Conservation (phyloP, 1,139 yeast genomes). For the Taiozyma sp. region DNA sequence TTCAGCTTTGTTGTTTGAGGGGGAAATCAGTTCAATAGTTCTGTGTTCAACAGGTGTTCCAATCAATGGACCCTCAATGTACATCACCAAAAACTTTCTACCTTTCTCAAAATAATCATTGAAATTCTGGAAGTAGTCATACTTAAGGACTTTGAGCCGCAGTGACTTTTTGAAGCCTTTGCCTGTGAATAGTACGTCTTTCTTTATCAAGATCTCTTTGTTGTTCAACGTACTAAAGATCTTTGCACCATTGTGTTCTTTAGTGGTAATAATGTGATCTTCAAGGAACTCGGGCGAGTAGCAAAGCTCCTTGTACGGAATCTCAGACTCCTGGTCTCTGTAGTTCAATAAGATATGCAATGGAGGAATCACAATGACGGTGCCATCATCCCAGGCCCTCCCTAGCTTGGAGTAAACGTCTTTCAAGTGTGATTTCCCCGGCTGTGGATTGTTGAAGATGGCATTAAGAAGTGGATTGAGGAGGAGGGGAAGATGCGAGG, state of each 20-base stretch:
- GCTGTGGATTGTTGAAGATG: slow-evolving; percentile 60
- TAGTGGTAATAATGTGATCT: slow-evolving; percentile 56
- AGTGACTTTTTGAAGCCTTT: slow-evolving; percentile 51
- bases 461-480: slow-evolving; percentile 64
- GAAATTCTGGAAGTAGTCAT: slow-evolving; percentile 39
- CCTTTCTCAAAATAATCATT: slow-evolving; percentile 41
- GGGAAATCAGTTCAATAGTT: slow-evolving; percentile 6
- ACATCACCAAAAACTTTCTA: slow-evolving; percentile 45
- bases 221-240: slow-evolving; percentile 55
- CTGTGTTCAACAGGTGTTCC: slow-evolving; percentile 29
- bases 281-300: slow-evolving; percentile 61
- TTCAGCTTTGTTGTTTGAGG: slow-evolving; percentile 7
- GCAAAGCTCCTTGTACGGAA: slow-evolving; percentile 50
- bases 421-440: slow-evolving; percentile 44
- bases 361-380: slow-evolving; percentile 60
- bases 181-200: slow-evolving; percentile 48
- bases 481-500: slow-evolving; percentile 36
- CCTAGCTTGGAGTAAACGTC: slow-evolving; percentile 36
- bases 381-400: slow-evolving; percentile 22
- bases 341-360: slow-evolving; percentile 43
- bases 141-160: slow-evolving; percentile 39
- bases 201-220: slow-evolving; percentile 51
- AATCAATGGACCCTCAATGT: slow-evolving; percentile 45
- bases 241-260: slow-evolving; percentile 37
- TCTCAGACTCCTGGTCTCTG: slow-evolving; percentile 43